phyloP scores from a whole-genome alignment of 2,329 filamentous ascomycete genomes.

The Esteya vermicola region DNA sequence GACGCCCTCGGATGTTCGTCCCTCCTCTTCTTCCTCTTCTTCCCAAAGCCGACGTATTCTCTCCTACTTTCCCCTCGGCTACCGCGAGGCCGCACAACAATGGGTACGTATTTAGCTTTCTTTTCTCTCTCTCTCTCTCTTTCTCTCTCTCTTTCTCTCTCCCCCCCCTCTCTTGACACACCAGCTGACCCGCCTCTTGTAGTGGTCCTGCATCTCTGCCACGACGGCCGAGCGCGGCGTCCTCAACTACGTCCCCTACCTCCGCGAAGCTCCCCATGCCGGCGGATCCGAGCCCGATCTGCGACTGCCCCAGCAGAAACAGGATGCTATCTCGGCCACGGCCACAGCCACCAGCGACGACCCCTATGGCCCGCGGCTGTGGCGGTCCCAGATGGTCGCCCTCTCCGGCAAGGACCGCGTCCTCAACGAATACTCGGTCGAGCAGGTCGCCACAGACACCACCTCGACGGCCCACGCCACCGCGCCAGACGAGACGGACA shows the following conservation, averaged over 20 bases:
- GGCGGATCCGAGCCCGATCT: conserved; percentile 13
- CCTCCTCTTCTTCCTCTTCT: conserved; percentile 4
- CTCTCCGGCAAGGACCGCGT: conserved; percentile 75
- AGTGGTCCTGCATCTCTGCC: conserved; percentile 81
- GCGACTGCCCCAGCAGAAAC: conserved; percentile 1
- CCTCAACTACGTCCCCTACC: conserved; percentile 70
- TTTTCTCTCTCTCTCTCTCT: not conserved
- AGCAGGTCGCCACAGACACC: conserved; percentile 62
- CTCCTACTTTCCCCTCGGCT: conserved; percentile 67
- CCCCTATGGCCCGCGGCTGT: conserved; percentile 71
- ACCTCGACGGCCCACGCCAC: too few species aligned
- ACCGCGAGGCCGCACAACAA: conserved; percentile 82
- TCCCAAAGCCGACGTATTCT: conserved; percentile 26
- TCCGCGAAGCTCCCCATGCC: conserved; percentile 61
- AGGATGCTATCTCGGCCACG: conserved; percentile 17
- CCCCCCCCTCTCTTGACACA: too few species aligned
- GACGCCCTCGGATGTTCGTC: conserved; percentile 5
- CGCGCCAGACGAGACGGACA: too few species aligned
- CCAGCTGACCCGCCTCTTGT: conserved; percentile 10
- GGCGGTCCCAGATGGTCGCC: conserved; percentile 73
- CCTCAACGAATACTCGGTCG: conserved; percentile 85
- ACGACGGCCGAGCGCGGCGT: conserved; percentile 78
- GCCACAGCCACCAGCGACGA: conserved; percentile 34
- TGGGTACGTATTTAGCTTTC: conserved; percentile 43
- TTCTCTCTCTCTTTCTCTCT: not conserved